A percentile compares a stretch with the other conserved stretches of the same genome.
Evolutionary conservation across 1,139 yeast species (phyloP).

Genomic region (Ogataea hybrid): DNA sequence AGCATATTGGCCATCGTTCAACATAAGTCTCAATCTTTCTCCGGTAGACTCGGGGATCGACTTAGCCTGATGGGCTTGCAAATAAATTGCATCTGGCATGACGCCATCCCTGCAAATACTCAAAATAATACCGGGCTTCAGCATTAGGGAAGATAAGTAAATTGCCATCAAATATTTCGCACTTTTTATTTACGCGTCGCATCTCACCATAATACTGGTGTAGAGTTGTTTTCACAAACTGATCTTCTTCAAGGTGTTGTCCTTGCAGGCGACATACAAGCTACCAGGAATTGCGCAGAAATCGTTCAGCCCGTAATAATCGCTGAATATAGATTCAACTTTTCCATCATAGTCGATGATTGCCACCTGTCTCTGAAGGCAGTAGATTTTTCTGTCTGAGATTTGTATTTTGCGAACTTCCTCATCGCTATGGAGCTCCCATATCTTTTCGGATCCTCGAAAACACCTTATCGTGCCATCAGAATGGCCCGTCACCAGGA

Average conservation of each 20-base stretch:
- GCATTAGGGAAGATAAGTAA: slow-evolving; percentile 7
- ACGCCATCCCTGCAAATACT: slow-evolving; percentile 23
- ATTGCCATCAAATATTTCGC: slow-evolving; percentile 12
- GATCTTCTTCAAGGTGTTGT: not conserved
- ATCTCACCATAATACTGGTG: slow-evolving; percentile 2
- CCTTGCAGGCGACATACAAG: not conserved
- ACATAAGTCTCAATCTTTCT: slow-evolving; percentile 51
- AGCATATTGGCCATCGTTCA: slow-evolving; percentile 63
- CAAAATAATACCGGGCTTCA: slow-evolving; percentile 24
- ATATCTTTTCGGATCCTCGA: slow-evolving; percentile 2
- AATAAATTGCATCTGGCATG: slow-evolving; percentile 20
- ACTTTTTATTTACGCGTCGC: slow-evolving; percentile 15
- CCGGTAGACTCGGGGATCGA: slow-evolving; percentile 33
- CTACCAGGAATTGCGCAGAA: not conserved
- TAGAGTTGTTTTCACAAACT: not conserved
- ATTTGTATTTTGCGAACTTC: not conserved
- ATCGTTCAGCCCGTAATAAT: slow-evolving; percentile 1
- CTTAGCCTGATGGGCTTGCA: slow-evolving; percentile 31
- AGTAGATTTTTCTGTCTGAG: not conserved
- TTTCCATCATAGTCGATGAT: slow-evolving; percentile 1
- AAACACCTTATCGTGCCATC: slow-evolving; percentile 15
- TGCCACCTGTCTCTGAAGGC: slow-evolving; percentile 6
- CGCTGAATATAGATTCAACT: not conserved
- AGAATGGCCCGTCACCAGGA: slow-evolving; percentile 14
- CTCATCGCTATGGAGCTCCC: slow-evolving; percentile 1